Evolutionary conservation across 495 filamentous ascomycete genomes (phyloP).

Genomic region (Neurospora sublineolata): DNA sequence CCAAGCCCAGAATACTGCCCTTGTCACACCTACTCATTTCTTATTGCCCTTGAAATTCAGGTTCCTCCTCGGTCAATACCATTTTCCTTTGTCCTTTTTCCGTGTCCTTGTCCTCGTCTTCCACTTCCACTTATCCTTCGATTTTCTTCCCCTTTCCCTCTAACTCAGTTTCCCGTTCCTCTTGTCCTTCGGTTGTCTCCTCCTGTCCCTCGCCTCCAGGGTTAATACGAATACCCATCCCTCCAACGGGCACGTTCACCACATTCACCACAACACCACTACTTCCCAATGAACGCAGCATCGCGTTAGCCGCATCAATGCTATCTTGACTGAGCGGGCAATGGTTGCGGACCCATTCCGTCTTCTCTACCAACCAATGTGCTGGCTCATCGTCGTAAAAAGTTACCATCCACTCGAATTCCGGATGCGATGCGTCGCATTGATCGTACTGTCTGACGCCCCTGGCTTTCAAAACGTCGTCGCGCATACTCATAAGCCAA

Average conservation of each 20-base stretch:
- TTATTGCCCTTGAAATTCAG: background rate
- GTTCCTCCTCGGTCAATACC: background rate
- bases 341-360: background rate
- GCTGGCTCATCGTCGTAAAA: background rate
- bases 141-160: background rate
- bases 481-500: slow-evolving; percentile 7
- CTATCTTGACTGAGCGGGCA: background rate
- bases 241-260: background rate
- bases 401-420: slow-evolving; percentile 3
- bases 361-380: slow-evolving; percentile 1
- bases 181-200: background rate
- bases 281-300: background rate
- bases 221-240: background rate
- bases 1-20: too few relatives aligned
- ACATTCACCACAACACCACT: background rate
- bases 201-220: background rate
- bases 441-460: slow-evolving; percentile 1
- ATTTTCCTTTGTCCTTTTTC: background rate
- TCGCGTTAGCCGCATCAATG: background rate
- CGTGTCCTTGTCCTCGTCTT: background rate
- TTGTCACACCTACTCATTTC: background rate
- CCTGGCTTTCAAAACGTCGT: slow-evolving; percentile 2
- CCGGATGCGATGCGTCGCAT: slow-evolving; percentile 1
- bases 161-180: background rate
- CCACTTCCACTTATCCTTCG: background rate